These are phyloP conservation scores for Sugiyamaella qingdaonensis DNA, from an alignment of 805 yeast species.

Conservation along the genomic window DNA sequence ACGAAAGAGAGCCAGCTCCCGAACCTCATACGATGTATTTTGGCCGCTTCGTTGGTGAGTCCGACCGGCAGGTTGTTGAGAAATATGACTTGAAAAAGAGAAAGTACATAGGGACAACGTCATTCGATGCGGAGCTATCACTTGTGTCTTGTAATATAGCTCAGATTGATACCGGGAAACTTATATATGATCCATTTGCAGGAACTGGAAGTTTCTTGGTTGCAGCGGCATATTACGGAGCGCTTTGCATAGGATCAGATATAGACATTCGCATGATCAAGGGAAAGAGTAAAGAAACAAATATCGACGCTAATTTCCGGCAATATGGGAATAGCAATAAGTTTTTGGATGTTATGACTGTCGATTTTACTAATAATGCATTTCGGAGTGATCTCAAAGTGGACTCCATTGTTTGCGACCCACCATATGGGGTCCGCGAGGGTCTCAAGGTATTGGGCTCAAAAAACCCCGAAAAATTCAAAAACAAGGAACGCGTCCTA, in stretches of 20 bases:
- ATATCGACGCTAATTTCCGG: constrained; percentile 61
- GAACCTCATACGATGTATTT: constrained; percentile 61
- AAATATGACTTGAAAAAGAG: constrained; percentile 76
- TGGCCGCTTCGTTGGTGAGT: constrained; percentile 69
- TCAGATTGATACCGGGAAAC: constrained; percentile 57
- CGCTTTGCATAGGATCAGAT: constrained; percentile 78
- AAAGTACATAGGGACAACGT: constrained; percentile 90
- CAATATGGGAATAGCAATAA: constrained; percentile 59
- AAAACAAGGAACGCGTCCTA: constrained; percentile 67
- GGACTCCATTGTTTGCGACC: constrained; percentile 89
- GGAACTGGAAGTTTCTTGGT: constrained; percentile 95
- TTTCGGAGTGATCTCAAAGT: constrained; percentile 57
- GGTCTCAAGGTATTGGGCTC: constrained; percentile 92
- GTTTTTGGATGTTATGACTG: constrained; percentile 73
- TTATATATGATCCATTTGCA: constrained; percentile 90
- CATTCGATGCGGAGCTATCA: constrained; percentile 92
- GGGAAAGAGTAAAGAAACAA: constrained; percentile 58
- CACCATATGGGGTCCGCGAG: constrained; percentile 97
- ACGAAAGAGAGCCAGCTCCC: constrained; percentile 38
- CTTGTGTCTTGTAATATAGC: constrained; percentile 84
- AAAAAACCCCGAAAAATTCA: constrained; percentile 59
- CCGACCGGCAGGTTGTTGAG: constrained; percentile 64
- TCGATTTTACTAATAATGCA: constrained; percentile 94
- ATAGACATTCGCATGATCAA: constrained; percentile 77
- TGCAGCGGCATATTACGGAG: constrained; percentile 83